Evolutionary conservation across 2,329 filamentous ascomycete genomes (phyloP), one percentile per base, ranked within the genome.

Genomic region (Fusarium vanettenii): DNA sequence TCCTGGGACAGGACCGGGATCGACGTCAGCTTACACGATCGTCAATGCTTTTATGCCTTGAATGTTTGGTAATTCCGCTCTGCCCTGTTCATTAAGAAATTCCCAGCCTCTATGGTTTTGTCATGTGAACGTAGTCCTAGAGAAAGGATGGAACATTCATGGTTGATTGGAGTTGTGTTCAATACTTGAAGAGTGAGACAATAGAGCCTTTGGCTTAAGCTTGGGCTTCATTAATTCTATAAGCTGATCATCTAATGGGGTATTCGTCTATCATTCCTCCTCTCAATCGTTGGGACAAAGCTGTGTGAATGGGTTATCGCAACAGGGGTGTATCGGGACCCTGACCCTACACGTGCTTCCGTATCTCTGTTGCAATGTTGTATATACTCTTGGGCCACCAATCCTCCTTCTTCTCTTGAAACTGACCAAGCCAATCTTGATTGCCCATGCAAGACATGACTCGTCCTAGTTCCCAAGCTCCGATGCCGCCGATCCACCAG

Each of bases 321-420:
- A 8, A 50, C 25, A 52, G 48, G 10, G 18, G 1, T 6, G 29
- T n/a, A 10, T 52, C 6, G 8, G 27, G 43, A 27, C 8, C 43
- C 48, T 5, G 10, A n/a, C 16, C 25, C 10, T 52, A 52, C 25
- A 29, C 25, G 25, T 74, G 71, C 6, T 16, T 72, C 1, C 22
- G n/a, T 25, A 73, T 50, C 25, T 73, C 71, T 4, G 29, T 43
- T 2, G 66, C 71, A 45, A 77, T 68, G 22, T 22, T 75, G 2
- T 76, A 78, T 81, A 84, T 84, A 25, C 81, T 82, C 52, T 79
- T 77, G 0, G 83, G 83, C 83, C 83, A 84, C 83, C 83, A 84
- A 39, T 25, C 66, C 1, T 41, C 61, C 7, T 55, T 31, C 0
- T n/a, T 20, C 8, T 18, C 25, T 4, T 22, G 2, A 16, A 11